Percentiles rank a stretch among this genome's conserved stretches.
These are phyloP conservation scores for Malania oleifera DNA, from an alignment of 164 flowering plant genomes.

Conservation along the genomic window DNA sequence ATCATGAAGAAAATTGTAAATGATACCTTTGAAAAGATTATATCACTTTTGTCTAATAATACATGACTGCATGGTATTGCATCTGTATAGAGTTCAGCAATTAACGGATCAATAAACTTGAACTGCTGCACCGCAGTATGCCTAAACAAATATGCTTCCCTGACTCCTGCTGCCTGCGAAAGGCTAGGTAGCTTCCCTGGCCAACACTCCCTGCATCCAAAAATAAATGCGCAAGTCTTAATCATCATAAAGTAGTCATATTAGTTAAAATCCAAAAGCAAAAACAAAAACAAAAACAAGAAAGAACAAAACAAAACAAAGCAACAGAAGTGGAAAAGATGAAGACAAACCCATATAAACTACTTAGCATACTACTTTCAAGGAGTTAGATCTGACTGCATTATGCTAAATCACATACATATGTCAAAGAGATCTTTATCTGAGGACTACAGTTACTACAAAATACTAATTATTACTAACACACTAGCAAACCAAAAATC, in stretches of 20 bases:
- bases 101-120: conserved; percentile 43
- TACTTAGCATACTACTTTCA: no score
- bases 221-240: no score
- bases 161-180: conserved; percentile 24
- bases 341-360: no score
- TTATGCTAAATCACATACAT: no score
- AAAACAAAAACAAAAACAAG: not conserved
- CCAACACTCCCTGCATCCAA: conserved; percentile 46
- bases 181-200: conserved; percentile 20
- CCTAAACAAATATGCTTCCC: conserved; percentile 50
- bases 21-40: conserved; percentile 48
- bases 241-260: not conserved
- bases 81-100: conserved; percentile 5
- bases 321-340: no score
- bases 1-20: no score
- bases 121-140: conserved; percentile 44
- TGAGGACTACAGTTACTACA: no score
- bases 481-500: no score
- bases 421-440: no score
- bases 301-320: not conserved
- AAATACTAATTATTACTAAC: no score
- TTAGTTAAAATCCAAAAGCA: not conserved
- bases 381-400: no score
- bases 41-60: conserved; percentile 31
- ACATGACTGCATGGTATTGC: conserved; percentile 30